Percentiles rank a stretch among this genome's conserved stretches.
Evolutionary conservation across 495 filamentous ascomycete genomes (phyloP).

Genomic region (Penicillium coprophilum): DNA sequence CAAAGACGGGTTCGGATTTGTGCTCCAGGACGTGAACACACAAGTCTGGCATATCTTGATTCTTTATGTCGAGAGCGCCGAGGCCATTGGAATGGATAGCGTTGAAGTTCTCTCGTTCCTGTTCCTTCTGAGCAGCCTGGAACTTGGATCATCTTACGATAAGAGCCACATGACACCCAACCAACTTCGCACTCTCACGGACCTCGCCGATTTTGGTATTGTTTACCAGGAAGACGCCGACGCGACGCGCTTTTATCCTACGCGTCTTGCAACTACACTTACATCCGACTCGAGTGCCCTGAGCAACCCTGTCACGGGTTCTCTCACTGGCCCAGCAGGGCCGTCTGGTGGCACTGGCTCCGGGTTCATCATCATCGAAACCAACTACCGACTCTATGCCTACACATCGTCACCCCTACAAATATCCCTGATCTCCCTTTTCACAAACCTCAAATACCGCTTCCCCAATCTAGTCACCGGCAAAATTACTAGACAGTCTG

Average conservation of each 20-base stretch:
- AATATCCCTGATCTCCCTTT: conserved; percentile 91
- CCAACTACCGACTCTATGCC: conserved; percentile 97
- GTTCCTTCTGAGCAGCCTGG: conserved; percentile 90
- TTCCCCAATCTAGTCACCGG: conserved; percentile 91
- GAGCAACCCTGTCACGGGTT: conserved; percentile 41
- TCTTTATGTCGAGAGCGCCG: conserved; percentile 85
- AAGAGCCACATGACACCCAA: conserved; percentile 73
- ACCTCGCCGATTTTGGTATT: conserved; percentile 87
- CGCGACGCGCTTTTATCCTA: conserved; percentile 81
- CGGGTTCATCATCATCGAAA: conserved; percentile 94
- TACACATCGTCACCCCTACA: conserved; percentile 91
- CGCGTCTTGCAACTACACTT: conserved; percentile 89
- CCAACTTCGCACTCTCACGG: conserved; percentile 81
- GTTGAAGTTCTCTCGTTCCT: conserved; percentile 94
- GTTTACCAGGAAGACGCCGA: conserved; percentile 67
- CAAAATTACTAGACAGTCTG: conserved; percentile 79
- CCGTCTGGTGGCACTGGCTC: conserved; percentile 48
- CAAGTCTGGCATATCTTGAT: conserved; percentile 96
- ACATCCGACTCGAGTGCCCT: conserved; percentile 74
- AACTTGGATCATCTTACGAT: conserved; percentile 86
- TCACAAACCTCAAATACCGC: conserved; percentile 77
- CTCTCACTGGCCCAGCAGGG: conserved; percentile 36
- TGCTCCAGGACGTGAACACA: conserved; percentile 90
- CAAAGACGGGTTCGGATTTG: conserved; percentile 86
- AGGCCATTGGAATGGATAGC: conserved; percentile 73